Conservation (phyloP, 108 stramenopile genomes). For the Fragilaria crotonensis region DNA sequence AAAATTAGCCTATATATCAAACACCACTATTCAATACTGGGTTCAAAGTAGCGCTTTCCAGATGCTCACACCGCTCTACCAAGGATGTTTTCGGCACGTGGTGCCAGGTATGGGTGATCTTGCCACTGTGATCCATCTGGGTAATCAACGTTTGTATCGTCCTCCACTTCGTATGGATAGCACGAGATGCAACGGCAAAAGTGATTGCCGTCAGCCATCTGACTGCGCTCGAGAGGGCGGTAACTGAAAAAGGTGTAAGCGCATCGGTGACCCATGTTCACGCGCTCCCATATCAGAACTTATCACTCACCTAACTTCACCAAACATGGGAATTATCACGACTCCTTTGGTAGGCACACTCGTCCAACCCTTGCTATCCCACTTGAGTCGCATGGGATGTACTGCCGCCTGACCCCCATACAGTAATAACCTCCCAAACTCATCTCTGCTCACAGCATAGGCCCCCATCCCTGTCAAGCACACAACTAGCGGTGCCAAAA, state of each 20-base stretch:
- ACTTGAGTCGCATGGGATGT: constrained; percentile 58
- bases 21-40: not conserved
- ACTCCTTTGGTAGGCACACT: constrained; percentile 75
- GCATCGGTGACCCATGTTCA: not conserved
- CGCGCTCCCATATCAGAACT: not conserved
- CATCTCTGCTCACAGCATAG: constrained; percentile 73
- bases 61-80: not conserved
- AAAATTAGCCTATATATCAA: too few species aligned
- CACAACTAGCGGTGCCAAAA: constrained; percentile 73
- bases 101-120: constrained; percentile 39
- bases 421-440: constrained; percentile 66
- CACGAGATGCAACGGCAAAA: constrained; percentile 45
- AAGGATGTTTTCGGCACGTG: not conserved
- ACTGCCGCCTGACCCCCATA: constrained; percentile 81
- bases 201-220: constrained; percentile 33
- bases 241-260: constrained; percentile 25
- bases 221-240: constrained; percentile 41
- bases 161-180: constrained; percentile 72
- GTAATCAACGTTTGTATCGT: constrained; percentile 28
- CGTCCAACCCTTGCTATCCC: constrained; percentile 71
- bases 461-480: constrained; percentile 74
- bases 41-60: not conserved
- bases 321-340: constrained; percentile 79
- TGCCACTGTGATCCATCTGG: constrained; percentile 12
- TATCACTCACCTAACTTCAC: constrained; percentile 61